phyloP scores from a whole-genome alignment of 352 stramenopile species.

The Globisporangium sylvaticum region DNA sequence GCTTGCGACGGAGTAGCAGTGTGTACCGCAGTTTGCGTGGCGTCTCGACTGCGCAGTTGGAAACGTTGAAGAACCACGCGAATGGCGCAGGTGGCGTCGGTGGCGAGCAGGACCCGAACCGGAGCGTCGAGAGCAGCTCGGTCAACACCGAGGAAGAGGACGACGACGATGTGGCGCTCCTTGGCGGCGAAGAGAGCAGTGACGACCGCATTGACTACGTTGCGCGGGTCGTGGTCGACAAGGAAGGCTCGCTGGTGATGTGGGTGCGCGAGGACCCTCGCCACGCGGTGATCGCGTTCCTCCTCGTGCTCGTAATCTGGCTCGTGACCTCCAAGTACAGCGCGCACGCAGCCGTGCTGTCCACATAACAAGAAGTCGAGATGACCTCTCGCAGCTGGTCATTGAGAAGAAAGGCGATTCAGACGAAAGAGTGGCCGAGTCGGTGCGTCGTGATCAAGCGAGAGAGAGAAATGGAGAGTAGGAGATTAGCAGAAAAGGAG shows the following conservation, averaged over 20 bases:
- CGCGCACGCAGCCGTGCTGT: constrained; percentile 1
- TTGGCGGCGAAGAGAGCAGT: constrained; percentile 19
- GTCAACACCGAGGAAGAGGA: constrained; percentile 17
- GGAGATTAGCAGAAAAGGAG: background rate
- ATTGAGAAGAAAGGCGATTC: background rate
- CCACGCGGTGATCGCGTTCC: constrained; percentile 52
- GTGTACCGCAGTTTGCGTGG: constrained; percentile 13
- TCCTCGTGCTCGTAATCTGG: constrained; percentile 61
- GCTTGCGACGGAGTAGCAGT: constrained; percentile 23
- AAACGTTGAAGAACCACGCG: background rate
- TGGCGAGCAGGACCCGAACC: constrained; percentile 9
- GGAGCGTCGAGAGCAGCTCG: constrained; percentile 2
- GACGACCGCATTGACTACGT: constrained; percentile 14
- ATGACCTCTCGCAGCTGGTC: background rate
- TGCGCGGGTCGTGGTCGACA: constrained; percentile 29
- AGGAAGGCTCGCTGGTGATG: constrained; percentile 60
- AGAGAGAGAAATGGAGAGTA: background rate
- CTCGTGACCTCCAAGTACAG: constrained; percentile 21
- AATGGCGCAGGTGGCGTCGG: background rate
- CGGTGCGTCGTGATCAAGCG: background rate
- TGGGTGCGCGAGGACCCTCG: constrained; percentile 68
- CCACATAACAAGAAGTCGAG: constrained; percentile 2
- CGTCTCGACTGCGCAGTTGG: background rate
- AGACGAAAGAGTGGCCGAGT: background rate
- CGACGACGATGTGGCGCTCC: constrained; percentile 16